phyloP scores from a whole-genome alignment of 2,329 filamentous ascomycete genomes.

The Trichoderma sp. region DNA sequence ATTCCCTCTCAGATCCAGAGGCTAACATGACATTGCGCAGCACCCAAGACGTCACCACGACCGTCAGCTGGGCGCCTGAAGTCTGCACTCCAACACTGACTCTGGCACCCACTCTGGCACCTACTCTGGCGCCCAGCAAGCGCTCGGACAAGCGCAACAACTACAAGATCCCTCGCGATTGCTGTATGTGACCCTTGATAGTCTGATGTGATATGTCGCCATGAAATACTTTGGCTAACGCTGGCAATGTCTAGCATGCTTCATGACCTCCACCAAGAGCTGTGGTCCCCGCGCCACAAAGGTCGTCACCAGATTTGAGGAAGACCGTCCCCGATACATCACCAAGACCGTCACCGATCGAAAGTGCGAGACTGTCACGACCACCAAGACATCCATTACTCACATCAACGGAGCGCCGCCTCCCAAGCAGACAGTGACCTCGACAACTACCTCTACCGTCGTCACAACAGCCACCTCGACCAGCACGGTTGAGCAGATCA shows the following conservation, averaged over 20 bases:
- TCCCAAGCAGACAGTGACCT: background rate
- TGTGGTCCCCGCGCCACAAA: background rate
- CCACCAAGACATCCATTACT: background rate
- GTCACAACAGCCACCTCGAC: background rate
- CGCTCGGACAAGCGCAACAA: background rate
- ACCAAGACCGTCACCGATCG: conserved; percentile 8
- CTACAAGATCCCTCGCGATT: background rate
- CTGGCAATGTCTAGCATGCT: background rate
- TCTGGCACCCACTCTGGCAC: background rate
- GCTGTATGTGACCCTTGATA: background rate
- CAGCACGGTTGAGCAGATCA: conserved; percentile 6
- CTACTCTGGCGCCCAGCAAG: background rate
- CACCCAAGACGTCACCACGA: background rate
- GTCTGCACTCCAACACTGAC: background rate
- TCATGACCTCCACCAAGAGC: conserved; percentile 6
- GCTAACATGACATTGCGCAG: background rate
- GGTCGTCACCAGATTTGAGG: background rate
- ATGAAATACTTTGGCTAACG: background rate
- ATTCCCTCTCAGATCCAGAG: background rate
- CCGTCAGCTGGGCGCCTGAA: conserved; percentile 10
- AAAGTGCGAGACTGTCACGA: background rate
- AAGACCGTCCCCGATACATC: background rate
- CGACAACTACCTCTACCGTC: background rate
- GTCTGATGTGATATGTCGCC: background rate
- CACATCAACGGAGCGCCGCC: background rate